These are phyloP conservation scores for Sordariomycetes sp. DNA, from an alignment of 2,329 filamentous ascomycete species.

Conservation along the genomic window DNA sequence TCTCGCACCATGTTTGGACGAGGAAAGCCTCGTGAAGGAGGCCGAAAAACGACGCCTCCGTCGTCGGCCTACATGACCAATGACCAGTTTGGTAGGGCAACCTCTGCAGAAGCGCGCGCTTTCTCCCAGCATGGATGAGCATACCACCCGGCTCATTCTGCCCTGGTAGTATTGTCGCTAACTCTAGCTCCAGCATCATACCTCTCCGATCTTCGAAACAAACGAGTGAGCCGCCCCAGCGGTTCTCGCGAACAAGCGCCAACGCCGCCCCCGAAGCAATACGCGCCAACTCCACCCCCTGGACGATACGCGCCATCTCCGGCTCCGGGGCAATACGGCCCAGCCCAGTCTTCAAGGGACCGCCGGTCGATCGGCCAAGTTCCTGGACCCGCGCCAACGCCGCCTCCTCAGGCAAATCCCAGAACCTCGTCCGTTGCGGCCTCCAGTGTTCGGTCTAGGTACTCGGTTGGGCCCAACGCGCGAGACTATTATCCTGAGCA, in stretches of 20 bases:
- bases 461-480: slow-evolving; percentile 32
- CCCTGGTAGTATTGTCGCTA: background rate
- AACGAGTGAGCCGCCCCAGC: slow-evolving; percentile 6
- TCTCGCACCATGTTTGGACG: background rate
- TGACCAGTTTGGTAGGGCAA: slow-evolving; percentile 50
- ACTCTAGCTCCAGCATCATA: slow-evolving; percentile 6
- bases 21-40: background rate
- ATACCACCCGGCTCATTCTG: background rate
- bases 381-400: background rate
- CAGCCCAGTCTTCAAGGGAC: background rate
- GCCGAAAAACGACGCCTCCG: slow-evolving; percentile 48
- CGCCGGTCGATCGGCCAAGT: background rate
- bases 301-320: background rate
- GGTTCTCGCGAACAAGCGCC: background rate
- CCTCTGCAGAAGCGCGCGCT: background rate
- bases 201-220: slow-evolving; percentile 8
- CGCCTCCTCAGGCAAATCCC: background rate
- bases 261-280: background rate
- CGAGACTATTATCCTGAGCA: slow-evolving; percentile 40
- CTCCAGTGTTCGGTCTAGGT: slow-evolving; percentile 36
- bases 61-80: slow-evolving; percentile 55
- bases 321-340: background rate
- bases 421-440: slow-evolving; percentile 9
- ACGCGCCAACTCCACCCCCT: background rate
- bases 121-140: background rate